A percentile compares a stretch with the other conserved stretches of the same genome.
These are phyloP conservation scores for Fusarium sterilihyphosum DNA, from an alignment of 2,329 filamentous ascomycete species.

Conservation along the genomic window DNA sequence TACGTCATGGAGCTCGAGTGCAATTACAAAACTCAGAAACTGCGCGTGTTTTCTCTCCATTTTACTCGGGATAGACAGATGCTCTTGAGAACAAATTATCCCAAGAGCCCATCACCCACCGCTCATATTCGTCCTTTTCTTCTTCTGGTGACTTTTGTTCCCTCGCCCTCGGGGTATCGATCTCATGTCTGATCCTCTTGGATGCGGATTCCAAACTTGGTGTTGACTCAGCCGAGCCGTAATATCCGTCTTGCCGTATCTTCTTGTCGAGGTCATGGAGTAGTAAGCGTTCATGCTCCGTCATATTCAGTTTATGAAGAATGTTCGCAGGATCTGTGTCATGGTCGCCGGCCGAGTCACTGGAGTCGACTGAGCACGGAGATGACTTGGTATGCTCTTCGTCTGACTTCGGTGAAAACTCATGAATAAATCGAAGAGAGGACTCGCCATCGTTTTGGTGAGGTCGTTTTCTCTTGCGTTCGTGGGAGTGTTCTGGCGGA, in stretches of 20 bases:
- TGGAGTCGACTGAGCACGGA: not conserved
- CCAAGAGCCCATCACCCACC: not conserved
- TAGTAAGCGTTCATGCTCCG: not conserved
- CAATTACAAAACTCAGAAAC: fast-evolving
- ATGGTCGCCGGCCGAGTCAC: not conserved
- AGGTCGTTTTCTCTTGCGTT: not conserved
- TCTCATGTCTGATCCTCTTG: not conserved
- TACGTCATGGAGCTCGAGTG: fast-evolving
- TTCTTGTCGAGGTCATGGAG: not conserved
- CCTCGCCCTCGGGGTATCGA: fast-evolving
- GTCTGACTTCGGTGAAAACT: fast-evolving
- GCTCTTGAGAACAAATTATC: not conserved
- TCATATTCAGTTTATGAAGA: not conserved
- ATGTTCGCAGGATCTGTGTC: not conserved
- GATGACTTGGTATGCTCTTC: not conserved
- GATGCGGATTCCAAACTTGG: too few species aligned
- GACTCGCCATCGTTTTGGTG: fast-evolving
- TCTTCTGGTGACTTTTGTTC: not conserved
- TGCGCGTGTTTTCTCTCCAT: fast-evolving
- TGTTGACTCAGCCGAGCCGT: not conserved
- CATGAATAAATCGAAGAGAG: fast-evolving
- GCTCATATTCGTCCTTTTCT: not conserved
- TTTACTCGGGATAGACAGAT: not conserved
- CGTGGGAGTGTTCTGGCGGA: fast-evolving
- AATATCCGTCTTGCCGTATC: not conserved